Evolutionary conservation across 1,139 yeast genomes (phyloP).

Genomic region (Taphrina wiesneri): DNA sequence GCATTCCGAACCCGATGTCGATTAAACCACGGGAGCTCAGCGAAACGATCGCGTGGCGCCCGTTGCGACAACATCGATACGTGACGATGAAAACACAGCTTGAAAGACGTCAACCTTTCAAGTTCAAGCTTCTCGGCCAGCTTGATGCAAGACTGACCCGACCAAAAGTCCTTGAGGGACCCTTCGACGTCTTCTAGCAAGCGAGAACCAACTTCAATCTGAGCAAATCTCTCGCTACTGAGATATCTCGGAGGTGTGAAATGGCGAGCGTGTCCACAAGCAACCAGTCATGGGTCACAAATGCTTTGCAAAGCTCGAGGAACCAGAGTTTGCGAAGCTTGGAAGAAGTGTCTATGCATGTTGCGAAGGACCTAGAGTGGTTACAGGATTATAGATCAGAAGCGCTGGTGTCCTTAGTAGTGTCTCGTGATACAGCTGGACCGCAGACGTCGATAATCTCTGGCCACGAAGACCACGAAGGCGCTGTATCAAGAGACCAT

Average conservation of each 20-base stretch:
- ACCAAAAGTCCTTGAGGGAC: too few species aligned
- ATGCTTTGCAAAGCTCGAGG: background rate
- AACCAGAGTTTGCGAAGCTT: background rate
- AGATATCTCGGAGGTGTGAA: too few species aligned
- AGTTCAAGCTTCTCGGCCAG: background rate
- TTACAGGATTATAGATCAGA: background rate
- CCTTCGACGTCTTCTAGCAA: too few species aligned
- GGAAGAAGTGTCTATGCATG: constrained; percentile 22
- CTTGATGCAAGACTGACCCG: too few species aligned
- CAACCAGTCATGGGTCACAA: background rate
- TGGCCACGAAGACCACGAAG: too few species aligned
- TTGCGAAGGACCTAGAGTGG: constrained; percentile 23
- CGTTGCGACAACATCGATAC: constrained; percentile 1
- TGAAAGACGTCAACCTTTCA: background rate
- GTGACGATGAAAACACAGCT: background rate
- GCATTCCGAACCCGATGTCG: too few species aligned
- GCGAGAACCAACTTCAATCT: too few species aligned
- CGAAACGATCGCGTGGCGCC: background rate
- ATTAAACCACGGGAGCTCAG: background rate
- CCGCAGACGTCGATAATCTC: background rate
- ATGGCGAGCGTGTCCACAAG: background rate
- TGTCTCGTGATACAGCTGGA: background rate
- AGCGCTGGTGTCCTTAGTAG: background rate
- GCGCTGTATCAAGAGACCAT: too few species aligned
- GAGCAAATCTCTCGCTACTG: background rate